Evolutionary conservation across 2,329 filamentous ascomycete species (phyloP).

Genomic region (Aspergillus sp.): DNA sequence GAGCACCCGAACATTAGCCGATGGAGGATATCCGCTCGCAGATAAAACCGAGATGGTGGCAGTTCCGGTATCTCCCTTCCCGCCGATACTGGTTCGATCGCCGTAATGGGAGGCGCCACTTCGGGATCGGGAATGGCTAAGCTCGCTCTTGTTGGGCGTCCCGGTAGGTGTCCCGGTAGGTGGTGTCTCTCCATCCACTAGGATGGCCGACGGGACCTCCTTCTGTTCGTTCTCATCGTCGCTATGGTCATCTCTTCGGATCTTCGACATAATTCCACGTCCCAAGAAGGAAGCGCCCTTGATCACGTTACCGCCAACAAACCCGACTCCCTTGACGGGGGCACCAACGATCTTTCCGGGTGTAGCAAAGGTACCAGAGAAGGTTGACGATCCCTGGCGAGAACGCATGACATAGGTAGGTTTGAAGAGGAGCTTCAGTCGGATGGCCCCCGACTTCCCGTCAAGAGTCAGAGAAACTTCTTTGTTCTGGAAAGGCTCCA

Average conservation of each 20-base stretch:
- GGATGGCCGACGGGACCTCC: constrained; percentile 22
- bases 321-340: constrained; percentile 88
- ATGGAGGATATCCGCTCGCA: constrained; percentile 73
- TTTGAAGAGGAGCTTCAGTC: constrained; percentile 85
- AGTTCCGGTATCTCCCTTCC: constrained; percentile 64
- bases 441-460: constrained; percentile 82
- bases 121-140: constrained; percentile 47
- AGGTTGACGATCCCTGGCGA: constrained; percentile 87
- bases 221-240: constrained; percentile 25
- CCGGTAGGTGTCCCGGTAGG: constrained; percentile 15
- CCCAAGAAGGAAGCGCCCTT: constrained; percentile 90
- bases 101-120: constrained; percentile 53
- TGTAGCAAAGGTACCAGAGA: constrained; percentile 82
- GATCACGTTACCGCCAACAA: constrained; percentile 77
- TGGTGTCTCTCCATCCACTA: constrained; percentile 29
- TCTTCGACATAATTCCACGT: constrained; percentile 66
- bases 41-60: constrained; percentile 79
- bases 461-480: constrained; percentile 75
- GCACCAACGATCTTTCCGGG: constrained; percentile 90
- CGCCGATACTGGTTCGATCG: constrained; percentile 53
- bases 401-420: constrained; percentile 86
- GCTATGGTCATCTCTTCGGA: constrained; percentile 48
- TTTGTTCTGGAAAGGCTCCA: constrained; percentile 82
- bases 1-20: constrained; percentile 74
- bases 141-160: constrained; percentile 17